These are phyloP conservation scores for Hypoxylon lenormandii DNA, from an alignment of 495 filamentous ascomycete species.

Conservation along the genomic window DNA sequence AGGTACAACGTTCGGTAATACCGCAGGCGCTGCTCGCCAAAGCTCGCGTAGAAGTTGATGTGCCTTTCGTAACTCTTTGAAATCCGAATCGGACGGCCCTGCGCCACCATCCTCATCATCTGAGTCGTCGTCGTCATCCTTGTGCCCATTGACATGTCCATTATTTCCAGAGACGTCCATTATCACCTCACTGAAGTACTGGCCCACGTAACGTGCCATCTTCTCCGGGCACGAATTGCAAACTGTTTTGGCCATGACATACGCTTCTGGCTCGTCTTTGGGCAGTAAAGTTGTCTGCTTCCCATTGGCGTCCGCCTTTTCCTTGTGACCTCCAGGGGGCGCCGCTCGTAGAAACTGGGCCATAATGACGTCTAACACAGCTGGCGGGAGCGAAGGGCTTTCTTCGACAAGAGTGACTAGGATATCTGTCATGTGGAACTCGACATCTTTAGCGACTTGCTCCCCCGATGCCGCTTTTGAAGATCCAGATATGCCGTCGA, in stretches of 20 bases:
- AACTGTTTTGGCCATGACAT: conserved; percentile 94
- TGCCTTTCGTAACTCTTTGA: conserved; percentile 87
- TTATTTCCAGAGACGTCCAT: conserved; percentile 78
- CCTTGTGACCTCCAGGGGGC: conserved; percentile 67
- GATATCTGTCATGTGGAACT: conserved; percentile 88
- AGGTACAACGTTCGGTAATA: conserved; percentile 91
- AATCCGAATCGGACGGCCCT: conserved; percentile 80
- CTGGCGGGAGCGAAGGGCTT: conserved; percentile 76
- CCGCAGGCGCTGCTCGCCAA: conserved; percentile 89
- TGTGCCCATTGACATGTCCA: conserved; percentile 62
- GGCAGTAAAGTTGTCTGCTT: conserved; percentile 79
- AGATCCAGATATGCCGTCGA: conserved; percentile 88
- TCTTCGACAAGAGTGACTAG: conserved; percentile 90
- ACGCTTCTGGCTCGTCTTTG: conserved; percentile 89
- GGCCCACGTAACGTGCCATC: conserved; percentile 91
- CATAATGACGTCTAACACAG: conserved; percentile 92
- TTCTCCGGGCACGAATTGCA: conserved; percentile 91
- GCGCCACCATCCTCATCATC: conserved; percentile 74
- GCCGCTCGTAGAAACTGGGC: conserved; percentile 93
- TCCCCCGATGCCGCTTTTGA: conserved; percentile 79
- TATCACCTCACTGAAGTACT: conserved; percentile 97
- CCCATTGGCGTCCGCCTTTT: conserved; percentile 64
- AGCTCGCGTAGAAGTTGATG: conserved; percentile 90
- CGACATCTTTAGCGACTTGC: conserved; percentile 86
- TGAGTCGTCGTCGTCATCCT: conserved; percentile 71